Percentiles rank a stretch among this genome's conserved stretches.
These are phyloP conservation scores for Piloderma croceum DNA, from an alignment of 768 basidiomycete species.

Conservation along the genomic window DNA sequence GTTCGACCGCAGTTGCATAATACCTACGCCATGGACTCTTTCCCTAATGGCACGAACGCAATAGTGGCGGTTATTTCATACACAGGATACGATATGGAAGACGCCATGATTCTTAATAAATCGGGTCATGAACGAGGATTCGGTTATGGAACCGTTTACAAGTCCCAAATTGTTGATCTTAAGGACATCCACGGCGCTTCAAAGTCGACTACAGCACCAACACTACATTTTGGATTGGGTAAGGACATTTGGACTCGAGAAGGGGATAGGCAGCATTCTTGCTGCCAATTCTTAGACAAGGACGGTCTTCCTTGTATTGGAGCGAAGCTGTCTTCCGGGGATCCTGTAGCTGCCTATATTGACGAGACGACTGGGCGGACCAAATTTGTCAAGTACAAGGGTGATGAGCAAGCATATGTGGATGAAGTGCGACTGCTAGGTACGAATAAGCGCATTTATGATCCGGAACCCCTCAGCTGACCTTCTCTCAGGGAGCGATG, in stretches of 20 bases:
- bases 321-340: slow-evolving; percentile 59
- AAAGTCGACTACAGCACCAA: slow-evolving; percentile 50
- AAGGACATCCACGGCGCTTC: slow-evolving; percentile 69
- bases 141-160: slow-evolving; percentile 94
- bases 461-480: slow-evolving; percentile 3
- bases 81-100: slow-evolving; percentile 99
- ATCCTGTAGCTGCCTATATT: slow-evolving; percentile 79
- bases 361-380: slow-evolving; percentile 84
- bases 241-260: slow-evolving; percentile 58
- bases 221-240: slow-evolving; percentile 87
- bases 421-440: slow-evolving; percentile 91
- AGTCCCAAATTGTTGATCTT: slow-evolving; percentile 87
- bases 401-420: slow-evolving; percentile 85
- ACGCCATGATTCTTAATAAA: slow-evolving; percentile 99
- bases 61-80: slow-evolving; percentile 99
- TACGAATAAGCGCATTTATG: slow-evolving; percentile 26
- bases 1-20: slow-evolving; percentile 90
- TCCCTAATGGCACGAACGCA: slow-evolving; percentile 97
- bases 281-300: slow-evolving; percentile 53
- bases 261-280: slow-evolving; percentile 40
- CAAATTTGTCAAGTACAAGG: slow-evolving; percentile 90
- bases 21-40: slow-evolving; percentile 95
- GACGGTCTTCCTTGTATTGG: slow-evolving; percentile 89
- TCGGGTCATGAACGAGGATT: slow-evolving; percentile 98
- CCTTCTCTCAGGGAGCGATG: slow-evolving; percentile 61